These are phyloP conservation scores for Phaeosphaeria sp. DNA, from an alignment of 2,329 filamentous ascomycete genomes.

Conservation along the genomic window DNA sequence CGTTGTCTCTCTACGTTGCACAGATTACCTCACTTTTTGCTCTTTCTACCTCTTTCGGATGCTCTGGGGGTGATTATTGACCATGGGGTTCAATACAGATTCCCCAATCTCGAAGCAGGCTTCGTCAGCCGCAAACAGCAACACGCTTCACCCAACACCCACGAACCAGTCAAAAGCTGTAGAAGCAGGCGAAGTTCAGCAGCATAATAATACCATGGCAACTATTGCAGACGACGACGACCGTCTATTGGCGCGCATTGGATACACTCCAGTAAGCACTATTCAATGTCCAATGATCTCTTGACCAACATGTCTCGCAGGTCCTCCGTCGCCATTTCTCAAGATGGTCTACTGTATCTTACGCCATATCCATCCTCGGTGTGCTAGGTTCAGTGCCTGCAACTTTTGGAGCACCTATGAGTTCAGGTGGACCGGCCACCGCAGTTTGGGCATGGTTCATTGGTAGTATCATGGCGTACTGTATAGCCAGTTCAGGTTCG, in stretches of 20 bases:
- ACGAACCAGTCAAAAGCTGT: conserved; percentile 35
- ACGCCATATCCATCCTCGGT: conserved; percentile 70
- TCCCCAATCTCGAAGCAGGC: conserved; percentile 21
- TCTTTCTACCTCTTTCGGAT: conserved; percentile 24
- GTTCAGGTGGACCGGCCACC: conserved; percentile 67
- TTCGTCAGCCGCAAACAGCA: conserved; percentile 12
- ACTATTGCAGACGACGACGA: conserved; percentile 67
- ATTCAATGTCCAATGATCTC: not conserved
- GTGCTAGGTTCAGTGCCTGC: conserved; percentile 71
- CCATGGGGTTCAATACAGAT: conserved; percentile 39
- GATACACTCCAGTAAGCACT: conserved; percentile 65
- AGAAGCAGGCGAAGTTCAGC: conserved; percentile 22
- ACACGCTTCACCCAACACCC: conserved; percentile 22
- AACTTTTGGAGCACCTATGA: conserved; percentile 66
- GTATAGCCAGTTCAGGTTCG: conserved; percentile 66
- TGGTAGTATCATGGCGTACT: conserved; percentile 69
- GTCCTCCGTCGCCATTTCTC: conserved; percentile 69
- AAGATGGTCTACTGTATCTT: conserved; percentile 71
- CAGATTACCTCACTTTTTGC: conserved; percentile 5
- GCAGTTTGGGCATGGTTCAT: conserved; percentile 72
- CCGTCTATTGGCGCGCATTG: conserved; percentile 65
- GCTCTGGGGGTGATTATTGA: conserved; percentile 22
- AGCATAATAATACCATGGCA: conserved; percentile 48
- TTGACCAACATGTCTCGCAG: conserved; percentile 47
- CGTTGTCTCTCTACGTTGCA: conserved; percentile 25